Base-by-base conservation (phyloP, 2,329 filamentous ascomycete species). In the Nothophoma quercina region DNA sequence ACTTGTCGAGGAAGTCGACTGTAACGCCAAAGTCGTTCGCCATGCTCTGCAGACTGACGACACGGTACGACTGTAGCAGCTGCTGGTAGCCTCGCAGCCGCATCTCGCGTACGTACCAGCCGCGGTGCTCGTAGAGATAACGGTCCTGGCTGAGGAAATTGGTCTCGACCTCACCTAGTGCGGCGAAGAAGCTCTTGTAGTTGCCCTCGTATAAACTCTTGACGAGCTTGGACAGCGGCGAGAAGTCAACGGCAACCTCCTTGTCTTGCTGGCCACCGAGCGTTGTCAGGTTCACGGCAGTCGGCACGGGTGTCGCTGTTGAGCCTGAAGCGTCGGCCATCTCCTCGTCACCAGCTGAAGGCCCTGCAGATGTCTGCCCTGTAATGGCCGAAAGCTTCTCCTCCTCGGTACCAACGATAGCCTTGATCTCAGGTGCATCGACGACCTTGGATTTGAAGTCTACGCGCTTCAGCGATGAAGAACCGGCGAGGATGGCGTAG, bases 381-480 rank as follows among this genome's bases (percentile, higher is more conserved):
- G 88, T 87, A 18, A 97, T 80, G 0, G 91, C 92, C 25, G 91
- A 83, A 47, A 96, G 80, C 77, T 93, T 93, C 71, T 97, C 93
- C 66, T 96, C 90, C 19, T 88, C 88, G 64, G 93, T 88, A 52
- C 93, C 95, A 19, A 99, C 85, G 59, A 99, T 96, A 29, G 95
- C 95, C 79, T 95, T 96, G 79, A 99, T 97, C 79, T 99, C 95
- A 10, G 95, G 93, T 7, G 95, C 95, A 75, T 99, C 95, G 32
- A 99, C 93, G 21, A 99, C 95, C 81, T 98, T 98, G 62, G 90
- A 90, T 83, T 99, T 99, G 85, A 99, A 99, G 76, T 99, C 95
- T 26, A 97, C 91, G 40, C 95, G 89, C 81, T 97, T 96, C 50
- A 99, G 85, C 36, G 93, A 95, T 19, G 98, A 88, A 6, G 93